These are phyloP conservation scores for Corymbia maculata DNA, from an alignment of 345 rosid species.

Conservation along the genomic window DNA sequence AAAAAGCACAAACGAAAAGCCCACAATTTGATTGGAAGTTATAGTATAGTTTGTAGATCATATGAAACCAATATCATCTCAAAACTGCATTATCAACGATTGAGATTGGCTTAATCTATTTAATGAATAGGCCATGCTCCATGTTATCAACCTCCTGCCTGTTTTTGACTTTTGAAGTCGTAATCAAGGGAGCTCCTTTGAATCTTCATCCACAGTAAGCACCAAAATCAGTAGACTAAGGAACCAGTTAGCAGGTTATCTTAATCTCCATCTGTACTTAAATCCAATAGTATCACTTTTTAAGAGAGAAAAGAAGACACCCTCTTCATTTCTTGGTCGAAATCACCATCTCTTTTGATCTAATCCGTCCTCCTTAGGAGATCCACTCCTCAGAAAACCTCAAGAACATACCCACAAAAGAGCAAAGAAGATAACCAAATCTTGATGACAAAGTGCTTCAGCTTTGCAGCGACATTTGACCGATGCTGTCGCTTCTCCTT, in stretches of 20 bases:
- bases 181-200: neutral
- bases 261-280: neutral
- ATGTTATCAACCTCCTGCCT: neutral
- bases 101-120: neutral
- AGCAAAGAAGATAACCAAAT: neutral
- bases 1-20: neutral
- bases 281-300: neutral
- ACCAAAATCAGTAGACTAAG: neutral
- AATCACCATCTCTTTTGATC: neutral
- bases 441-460: slow-evolving; percentile 31
- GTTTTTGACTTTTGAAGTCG: neutral
- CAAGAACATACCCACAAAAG: neutral
- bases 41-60: neutral
- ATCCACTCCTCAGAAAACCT: neutral
- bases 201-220: neutral
- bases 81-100: neutral
- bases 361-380: neutral
- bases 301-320: neutral
- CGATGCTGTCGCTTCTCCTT: slow-evolving; percentile 55
- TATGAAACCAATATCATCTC: neutral
- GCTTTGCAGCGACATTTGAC: slow-evolving; percentile 55
- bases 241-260: neutral
- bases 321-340: neutral
- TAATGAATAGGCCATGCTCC: neutral
- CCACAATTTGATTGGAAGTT: neutral